phyloP scores from a whole-genome alignment of 768 basidiomycete genomes.

The Phylloporus sp. region DNA sequence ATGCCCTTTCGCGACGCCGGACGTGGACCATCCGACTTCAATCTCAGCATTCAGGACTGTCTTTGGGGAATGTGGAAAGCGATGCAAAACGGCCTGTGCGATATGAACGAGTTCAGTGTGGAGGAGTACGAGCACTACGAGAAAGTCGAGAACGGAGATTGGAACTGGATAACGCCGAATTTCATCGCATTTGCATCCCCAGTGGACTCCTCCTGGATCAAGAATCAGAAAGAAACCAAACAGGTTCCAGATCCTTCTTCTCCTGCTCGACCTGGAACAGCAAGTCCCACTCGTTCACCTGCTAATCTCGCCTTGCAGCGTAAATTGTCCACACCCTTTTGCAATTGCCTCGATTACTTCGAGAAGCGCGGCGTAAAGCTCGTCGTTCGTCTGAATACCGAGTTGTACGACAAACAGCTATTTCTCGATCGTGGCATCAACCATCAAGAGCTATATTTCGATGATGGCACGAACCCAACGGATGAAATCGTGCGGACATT shows the following conservation, averaged over 20 bases:
- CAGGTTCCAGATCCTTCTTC: conserved; percentile 29
- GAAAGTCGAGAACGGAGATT: conserved; percentile 92
- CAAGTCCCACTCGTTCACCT: conserved; percentile 21
- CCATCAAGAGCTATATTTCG: conserved; percentile 92
- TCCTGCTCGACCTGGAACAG: conserved; percentile 26
- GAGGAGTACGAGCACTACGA: conserved; percentile 94
- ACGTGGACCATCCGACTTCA: conserved; percentile 87
- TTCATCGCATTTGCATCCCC: conserved; percentile 96
- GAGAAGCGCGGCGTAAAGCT: conserved; percentile 81
- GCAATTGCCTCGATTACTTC: conserved; percentile 92
- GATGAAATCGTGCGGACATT: conserved; percentile 93
- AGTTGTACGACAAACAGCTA: conserved; percentile 77
- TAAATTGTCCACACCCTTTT: conserved; percentile 73
- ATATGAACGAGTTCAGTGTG: conserved; percentile 90
- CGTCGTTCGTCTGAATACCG: conserved; percentile 90
- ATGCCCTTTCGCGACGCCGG: conserved; percentile 97
- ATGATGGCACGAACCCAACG: conserved; percentile 96
- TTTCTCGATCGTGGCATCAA: conserved; percentile 84
- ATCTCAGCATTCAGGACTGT: conserved; percentile 89
- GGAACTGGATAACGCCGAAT: conserved; percentile 91
- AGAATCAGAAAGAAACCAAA: conserved; percentile 63
- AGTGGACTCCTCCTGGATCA: conserved; percentile 75
- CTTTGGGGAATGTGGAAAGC: conserved; percentile 85
- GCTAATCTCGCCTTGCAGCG: conserved; percentile 62
- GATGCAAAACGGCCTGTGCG: conserved; percentile 87